Base-by-base conservation (phyloP, 2,329 filamentous ascomycete genomes). In the Pseudogymnoascus sp. region DNA sequence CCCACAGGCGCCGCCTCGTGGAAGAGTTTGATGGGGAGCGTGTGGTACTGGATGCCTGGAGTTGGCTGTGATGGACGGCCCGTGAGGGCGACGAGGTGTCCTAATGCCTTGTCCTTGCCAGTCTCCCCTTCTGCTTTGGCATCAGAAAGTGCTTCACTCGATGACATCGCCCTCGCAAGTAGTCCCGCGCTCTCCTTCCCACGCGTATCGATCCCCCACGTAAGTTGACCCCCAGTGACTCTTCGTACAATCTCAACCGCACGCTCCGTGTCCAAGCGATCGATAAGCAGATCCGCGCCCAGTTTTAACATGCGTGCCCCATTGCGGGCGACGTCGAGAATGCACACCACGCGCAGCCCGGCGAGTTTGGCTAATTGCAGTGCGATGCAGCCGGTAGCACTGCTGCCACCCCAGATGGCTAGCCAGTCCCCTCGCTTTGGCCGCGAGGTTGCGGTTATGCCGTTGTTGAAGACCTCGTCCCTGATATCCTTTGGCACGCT, bases 11-110 rank as follows among this genome's bases (percentile, higher is more conserved):
- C 82, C 0, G 86, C 80, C 64, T 88, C 85, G 70, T 93, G 89
- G 70, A 90, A 92, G 3, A 90, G 70, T 73, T 92, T 92, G 65
- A 93, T 89, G 0, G 89, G 89, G 0, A 92, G 31, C 85, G 81
- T 5, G 77, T 72, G 0, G 85, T 77, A 0, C 79, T 79, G 0
- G 76, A 74, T 0, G 74, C 71, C 0, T 60, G 33, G 59, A 1
- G 59, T 37, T 31, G 59, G 59, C 7, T 10, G 15, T 13, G 19
- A 11, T 2, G 33, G 33, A 13, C 59, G 33, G 21, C 59, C 59
- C 17, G 33, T 60, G 33, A 60, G 59, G 19, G 74, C 73, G 1
- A 60, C 59, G 7, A 42, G 59, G 19, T 60, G 33, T 11, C 21
- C 33, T 1, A 37, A 26, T 40, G 31, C 23, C 33, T 26, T 21